Conservation (phyloP, 129 eudicot genomes). For the sunflower (Helianthus annuus) region DNA sequence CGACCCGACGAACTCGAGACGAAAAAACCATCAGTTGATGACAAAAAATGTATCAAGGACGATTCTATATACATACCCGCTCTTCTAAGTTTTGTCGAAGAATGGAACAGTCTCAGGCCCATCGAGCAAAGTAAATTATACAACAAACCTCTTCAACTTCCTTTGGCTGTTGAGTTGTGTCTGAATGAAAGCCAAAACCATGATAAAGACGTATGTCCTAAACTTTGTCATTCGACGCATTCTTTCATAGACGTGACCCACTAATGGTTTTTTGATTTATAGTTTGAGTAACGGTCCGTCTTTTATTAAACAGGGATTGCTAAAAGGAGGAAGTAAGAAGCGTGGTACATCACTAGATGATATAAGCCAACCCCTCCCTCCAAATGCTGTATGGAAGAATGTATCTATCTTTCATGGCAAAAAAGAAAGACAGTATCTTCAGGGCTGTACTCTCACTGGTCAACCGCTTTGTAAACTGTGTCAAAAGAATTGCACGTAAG, state of each 20-base stretch:
- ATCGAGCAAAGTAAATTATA: slow-evolving; percentile 63
- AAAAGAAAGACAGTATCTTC: slow-evolving; percentile 61
- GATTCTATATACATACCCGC: slow-evolving; percentile 49
- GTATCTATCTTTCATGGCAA: slow-evolving; percentile 50
- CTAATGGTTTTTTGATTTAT: not conserved
- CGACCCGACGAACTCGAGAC: slow-evolving; percentile 71
- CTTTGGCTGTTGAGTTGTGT: slow-evolving; percentile 74
- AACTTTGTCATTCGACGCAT: slow-evolving; percentile 2
- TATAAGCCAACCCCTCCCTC: slow-evolving; percentile 67
- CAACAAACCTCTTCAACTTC: slow-evolving; percentile 87
- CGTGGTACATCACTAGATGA: slow-evolving; percentile 67
- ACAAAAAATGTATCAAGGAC: slow-evolving; percentile 33
- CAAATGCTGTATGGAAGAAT: slow-evolving; percentile 68
- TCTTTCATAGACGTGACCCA: not conserved
- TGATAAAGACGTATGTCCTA: slow-evolving; percentile 57
- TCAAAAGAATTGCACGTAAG: slow-evolving; percentile 81
- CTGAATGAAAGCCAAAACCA: slow-evolving; percentile 78
- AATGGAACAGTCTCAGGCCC: slow-evolving; percentile 81
- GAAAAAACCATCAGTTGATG: slow-evolving; percentile 28
- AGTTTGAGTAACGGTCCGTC: not conserved
- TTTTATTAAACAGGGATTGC: slow-evolving; percentile 64
- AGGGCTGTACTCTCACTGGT: slow-evolving; percentile 65
- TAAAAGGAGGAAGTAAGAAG: slow-evolving; percentile 82
- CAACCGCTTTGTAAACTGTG: slow-evolving; percentile 98
- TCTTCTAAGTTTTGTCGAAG: slow-evolving; percentile 57